These are phyloP conservation scores for Bruguiera parviflora DNA, from an alignment of 345 rosid species.

Conservation along the genomic window DNA sequence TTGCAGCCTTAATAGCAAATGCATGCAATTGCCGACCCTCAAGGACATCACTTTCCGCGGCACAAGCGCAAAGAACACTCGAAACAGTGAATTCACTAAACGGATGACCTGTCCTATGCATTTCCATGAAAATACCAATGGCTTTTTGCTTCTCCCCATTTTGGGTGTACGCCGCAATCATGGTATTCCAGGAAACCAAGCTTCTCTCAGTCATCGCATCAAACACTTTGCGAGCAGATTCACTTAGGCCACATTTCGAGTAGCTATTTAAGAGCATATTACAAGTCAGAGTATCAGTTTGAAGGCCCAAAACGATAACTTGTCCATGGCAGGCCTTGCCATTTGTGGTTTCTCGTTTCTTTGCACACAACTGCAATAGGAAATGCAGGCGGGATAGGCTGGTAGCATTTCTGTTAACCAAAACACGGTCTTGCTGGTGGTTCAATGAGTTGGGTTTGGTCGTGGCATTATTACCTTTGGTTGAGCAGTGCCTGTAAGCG, in stretches of 20 bases:
- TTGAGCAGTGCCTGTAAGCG: too few relatives aligned
- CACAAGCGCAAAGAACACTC: slow-evolving; percentile 66
- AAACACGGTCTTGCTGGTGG: too few relatives aligned
- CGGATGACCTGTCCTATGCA: slow-evolving; percentile 44
- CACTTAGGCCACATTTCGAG: slow-evolving; percentile 43
- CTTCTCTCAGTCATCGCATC: slow-evolving; percentile 62
- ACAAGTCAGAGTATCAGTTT: slow-evolving; percentile 37
- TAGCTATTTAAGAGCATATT: slow-evolving; percentile 57
- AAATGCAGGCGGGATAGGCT: slow-evolving; percentile 28
- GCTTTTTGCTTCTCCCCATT: slow-evolving; percentile 43
- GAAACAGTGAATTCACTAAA: slow-evolving; percentile 68
- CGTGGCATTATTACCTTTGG: too few relatives aligned
- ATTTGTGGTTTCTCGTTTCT: slow-evolving; percentile 26
- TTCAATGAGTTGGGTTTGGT: too few relatives aligned
- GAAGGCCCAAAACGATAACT: slow-evolving; percentile 36
- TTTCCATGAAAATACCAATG: slow-evolving; percentile 40
- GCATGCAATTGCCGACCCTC: slow-evolving; percentile 65
- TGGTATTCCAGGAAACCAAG: slow-evolving; percentile 76
- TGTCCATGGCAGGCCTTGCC: slow-evolving; percentile 55
- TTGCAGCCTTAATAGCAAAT: slow-evolving; percentile 48
- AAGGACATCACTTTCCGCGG: slow-evolving; percentile 31
- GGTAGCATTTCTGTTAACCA: not conserved
- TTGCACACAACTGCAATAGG: slow-evolving; percentile 45
- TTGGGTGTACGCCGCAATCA: slow-evolving; percentile 45
- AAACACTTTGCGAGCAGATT: slow-evolving; percentile 56